Evolutionary conservation across 306 rosid species (phyloP).

Genomic region (Castanopsis chinensis): DNA sequence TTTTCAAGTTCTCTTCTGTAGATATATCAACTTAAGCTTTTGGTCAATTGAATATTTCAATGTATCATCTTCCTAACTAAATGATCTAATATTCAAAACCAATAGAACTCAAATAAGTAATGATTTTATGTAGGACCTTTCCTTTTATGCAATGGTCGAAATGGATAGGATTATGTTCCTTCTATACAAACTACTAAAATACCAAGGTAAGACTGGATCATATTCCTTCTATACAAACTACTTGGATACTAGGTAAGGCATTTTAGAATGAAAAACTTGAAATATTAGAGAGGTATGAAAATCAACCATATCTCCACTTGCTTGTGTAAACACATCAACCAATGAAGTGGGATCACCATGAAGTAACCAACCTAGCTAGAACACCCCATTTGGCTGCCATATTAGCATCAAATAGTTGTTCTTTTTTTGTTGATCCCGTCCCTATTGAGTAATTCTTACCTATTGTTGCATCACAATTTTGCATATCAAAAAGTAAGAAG

Average conservation of each 20-base stretch:
- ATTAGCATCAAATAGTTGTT: constrained; percentile 4
- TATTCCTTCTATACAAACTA: background rate
- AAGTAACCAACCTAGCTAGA: constrained; percentile 22
- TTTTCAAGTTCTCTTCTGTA: constrained; percentile 28
- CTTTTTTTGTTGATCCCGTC: constrained; percentile 32
- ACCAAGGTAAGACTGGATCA: too few species aligned
- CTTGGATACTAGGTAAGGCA: constrained; percentile 28
- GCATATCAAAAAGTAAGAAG: too few species aligned
- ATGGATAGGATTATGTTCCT: too few species aligned
- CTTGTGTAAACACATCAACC: constrained; percentile 17
- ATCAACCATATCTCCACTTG: constrained; percentile 35
- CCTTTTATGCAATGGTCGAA: too few species aligned
- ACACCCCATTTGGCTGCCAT: constrained; percentile 40
- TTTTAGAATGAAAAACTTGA: constrained; percentile 18
- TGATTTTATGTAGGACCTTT: too few species aligned
- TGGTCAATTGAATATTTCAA: constrained; percentile 7
- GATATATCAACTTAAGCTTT: constrained; percentile 15
- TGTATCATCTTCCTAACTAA: constrained; percentile 31
- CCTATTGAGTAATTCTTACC: constrained; percentile 15
- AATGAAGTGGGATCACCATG: constrained; percentile 21
- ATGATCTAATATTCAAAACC: background rate
- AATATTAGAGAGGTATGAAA: constrained; percentile 18
- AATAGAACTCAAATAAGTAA: background rate
- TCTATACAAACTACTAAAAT: too few species aligned
- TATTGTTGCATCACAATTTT: too few species aligned